Percentiles rank a stretch among this genome's conserved stretches.
Conservation (phyloP, 768 basidiomycete genomes). For the Psilocybe sp. region DNA sequence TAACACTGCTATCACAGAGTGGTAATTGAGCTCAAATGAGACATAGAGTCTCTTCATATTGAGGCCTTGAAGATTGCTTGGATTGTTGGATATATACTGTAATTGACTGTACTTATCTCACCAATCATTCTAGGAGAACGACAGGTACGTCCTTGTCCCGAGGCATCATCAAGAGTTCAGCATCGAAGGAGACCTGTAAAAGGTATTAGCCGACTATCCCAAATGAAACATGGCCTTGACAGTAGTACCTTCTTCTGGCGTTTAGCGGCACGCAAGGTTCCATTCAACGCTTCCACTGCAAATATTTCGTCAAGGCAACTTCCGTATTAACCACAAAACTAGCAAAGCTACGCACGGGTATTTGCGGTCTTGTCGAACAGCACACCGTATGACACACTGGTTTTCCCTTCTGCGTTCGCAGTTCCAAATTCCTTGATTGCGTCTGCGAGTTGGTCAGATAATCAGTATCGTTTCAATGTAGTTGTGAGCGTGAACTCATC, state of each 20-base stretch:
- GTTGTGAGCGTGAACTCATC: background rate
- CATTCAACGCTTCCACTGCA: constrained; percentile 48
- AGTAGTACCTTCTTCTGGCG: constrained; percentile 45
- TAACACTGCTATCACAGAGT: too few species aligned
- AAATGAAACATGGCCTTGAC: background rate
- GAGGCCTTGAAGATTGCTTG: too few species aligned
- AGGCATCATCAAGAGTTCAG: too few species aligned
- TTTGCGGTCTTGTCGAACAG: constrained; percentile 47
- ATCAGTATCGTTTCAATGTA: background rate
- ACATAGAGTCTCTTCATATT: too few species aligned
- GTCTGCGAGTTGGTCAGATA: constrained; percentile 19
- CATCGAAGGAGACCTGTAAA: too few species aligned
- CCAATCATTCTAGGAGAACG: too few species aligned
- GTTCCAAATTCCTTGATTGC: constrained; percentile 43
- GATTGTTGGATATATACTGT: too few species aligned
- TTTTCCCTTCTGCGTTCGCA: constrained; percentile 34
- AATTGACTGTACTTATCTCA: too few species aligned
- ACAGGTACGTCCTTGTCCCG: too few species aligned
- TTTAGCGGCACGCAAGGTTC: constrained; percentile 44
- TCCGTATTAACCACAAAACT: background rate
- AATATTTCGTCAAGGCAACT: background rate
- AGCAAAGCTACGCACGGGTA: constrained; percentile 29
- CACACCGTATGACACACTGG: constrained; percentile 37
- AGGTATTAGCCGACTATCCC: too few species aligned
- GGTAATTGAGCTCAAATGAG: too few species aligned